phyloP scores from a whole-genome alignment of 345 rosid genomes.

The Eucalyptus lansdowneana region DNA sequence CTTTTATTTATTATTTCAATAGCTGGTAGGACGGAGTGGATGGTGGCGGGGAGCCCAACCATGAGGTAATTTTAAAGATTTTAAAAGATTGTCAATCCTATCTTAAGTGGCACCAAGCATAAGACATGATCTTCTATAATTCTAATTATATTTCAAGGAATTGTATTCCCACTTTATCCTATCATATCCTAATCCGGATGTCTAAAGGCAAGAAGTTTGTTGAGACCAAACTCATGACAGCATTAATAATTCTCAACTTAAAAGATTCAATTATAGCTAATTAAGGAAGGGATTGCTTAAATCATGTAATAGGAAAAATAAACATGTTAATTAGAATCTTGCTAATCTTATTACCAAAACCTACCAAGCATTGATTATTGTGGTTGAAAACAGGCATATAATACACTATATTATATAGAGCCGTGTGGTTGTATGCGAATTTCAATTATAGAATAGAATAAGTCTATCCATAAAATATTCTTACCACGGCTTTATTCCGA shows the following conservation, averaged over 20 bases:
- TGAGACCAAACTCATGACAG: background rate
- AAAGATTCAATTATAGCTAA: background rate
- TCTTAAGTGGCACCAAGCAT: background rate
- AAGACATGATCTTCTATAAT: background rate
- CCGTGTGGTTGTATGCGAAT: background rate
- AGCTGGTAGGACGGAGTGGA: too few species aligned
- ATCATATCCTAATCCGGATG: background rate
- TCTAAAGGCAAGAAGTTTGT: background rate
- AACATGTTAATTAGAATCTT: background rate
- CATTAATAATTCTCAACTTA: background rate
- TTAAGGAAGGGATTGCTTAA: background rate
- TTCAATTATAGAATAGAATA: background rate
- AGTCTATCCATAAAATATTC: background rate
- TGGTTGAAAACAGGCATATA: background rate
- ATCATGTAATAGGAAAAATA: background rate
- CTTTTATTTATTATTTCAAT: too few species aligned
- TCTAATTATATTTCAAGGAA: background rate
- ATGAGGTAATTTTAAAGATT: too few species aligned
- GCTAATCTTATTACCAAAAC: background rate
- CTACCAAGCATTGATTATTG: background rate
- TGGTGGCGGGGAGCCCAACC: too few species aligned
- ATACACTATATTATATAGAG: background rate
- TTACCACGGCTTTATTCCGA: background rate
- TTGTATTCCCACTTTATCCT: background rate
- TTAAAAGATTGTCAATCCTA: background rate